These are phyloP conservation scores for Cephaloascus fragrans DNA, from an alignment of 805 yeast species.

Conservation along the genomic window DNA sequence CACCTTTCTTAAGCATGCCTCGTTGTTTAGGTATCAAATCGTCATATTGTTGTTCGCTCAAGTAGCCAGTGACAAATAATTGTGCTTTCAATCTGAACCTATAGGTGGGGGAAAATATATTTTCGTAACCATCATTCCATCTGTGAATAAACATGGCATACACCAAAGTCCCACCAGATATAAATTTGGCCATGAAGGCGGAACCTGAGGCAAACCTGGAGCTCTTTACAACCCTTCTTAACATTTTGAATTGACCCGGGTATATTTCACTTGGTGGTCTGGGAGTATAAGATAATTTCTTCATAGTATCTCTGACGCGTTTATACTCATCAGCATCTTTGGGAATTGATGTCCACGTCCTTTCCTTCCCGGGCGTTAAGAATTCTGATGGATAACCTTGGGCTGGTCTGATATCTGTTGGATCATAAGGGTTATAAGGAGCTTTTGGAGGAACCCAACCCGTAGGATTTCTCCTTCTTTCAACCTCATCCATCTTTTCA, in stretches of 20 bases:
- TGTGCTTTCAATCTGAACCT: conserved; percentile 49
- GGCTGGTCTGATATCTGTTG: conserved; percentile 66
- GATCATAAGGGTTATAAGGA: conserved; percentile 81
- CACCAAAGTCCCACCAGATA: conserved; percentile 38
- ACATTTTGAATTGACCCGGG: conserved; percentile 71
- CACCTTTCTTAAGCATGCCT: conserved; percentile 28
- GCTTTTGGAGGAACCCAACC: conserved; percentile 80
- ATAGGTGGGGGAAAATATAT: conserved; percentile 61
- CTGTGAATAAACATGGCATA: conserved; percentile 66
- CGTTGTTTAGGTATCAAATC: conserved; percentile 45
- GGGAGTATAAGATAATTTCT: conserved; percentile 64
- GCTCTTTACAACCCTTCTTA: conserved; percentile 47
- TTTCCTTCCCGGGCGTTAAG: conserved; percentile 52
- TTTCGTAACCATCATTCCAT: conserved; percentile 81
- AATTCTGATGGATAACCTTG: conserved; percentile 83
- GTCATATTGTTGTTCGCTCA: conserved; percentile 49
- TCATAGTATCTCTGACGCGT: conserved; percentile 66
- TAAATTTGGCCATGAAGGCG: conserved; percentile 39
- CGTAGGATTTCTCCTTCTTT: conserved; percentile 63
- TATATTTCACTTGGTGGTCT: conserved; percentile 65
- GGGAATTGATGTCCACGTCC: conserved; percentile 49
- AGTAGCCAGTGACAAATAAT: conserved; percentile 40
- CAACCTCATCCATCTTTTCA: conserved; percentile 19
- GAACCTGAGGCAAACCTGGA: conserved; percentile 51
- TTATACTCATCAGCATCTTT: conserved; percentile 58